Conservation (phyloP, 73 alveolate genomes). For the Paramecium biaurelia region DNA sequence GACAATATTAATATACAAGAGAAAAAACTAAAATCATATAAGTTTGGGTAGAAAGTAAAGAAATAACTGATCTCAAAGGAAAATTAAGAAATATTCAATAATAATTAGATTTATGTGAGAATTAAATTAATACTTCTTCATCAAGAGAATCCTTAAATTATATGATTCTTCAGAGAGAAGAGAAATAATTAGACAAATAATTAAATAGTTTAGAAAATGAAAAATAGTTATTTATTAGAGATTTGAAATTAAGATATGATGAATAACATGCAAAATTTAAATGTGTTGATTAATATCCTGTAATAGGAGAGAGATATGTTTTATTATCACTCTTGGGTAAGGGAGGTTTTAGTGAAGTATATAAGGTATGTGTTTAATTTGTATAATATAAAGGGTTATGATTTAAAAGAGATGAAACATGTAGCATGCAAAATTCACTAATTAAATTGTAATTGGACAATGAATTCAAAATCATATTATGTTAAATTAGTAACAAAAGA, state of each 20-base stretch:
- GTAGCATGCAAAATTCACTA: constrained; percentile 72
- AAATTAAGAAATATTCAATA: neutral
- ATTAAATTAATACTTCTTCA: neutral
- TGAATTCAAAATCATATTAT: constrained; percentile 62
- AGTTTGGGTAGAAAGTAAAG: constrained; percentile 34
- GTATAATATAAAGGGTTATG: constrained; percentile 51
- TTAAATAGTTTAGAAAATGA: constrained; percentile 73
- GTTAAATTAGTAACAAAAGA: constrained; percentile 83
- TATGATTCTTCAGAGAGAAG: constrained; percentile 70
- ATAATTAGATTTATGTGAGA: neutral
- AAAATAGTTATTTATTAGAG: constrained; percentile 68
- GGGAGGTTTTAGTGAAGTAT: constrained; percentile 79
- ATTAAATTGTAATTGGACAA: constrained; percentile 66
- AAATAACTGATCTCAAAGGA: neutral
- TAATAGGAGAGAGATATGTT: constrained; percentile 64
- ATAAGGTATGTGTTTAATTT: constrained; percentile 43
- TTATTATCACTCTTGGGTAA: constrained; percentile 66
- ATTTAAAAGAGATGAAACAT: constrained; percentile 67
- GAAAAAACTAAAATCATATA: neutral
- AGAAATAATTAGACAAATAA: constrained; percentile 67
- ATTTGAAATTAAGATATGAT: constrained; percentile 73
- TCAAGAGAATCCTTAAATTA: constrained; percentile 50
- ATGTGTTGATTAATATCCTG: constrained; percentile 27
- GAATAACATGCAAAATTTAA: constrained; percentile 59
- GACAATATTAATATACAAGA: neutral